Evolutionary conservation across 2,329 filamentous ascomycete species (phyloP), one percentile per base, ranked within the genome.

Genomic region (Colletotrichum costaricense): DNA sequence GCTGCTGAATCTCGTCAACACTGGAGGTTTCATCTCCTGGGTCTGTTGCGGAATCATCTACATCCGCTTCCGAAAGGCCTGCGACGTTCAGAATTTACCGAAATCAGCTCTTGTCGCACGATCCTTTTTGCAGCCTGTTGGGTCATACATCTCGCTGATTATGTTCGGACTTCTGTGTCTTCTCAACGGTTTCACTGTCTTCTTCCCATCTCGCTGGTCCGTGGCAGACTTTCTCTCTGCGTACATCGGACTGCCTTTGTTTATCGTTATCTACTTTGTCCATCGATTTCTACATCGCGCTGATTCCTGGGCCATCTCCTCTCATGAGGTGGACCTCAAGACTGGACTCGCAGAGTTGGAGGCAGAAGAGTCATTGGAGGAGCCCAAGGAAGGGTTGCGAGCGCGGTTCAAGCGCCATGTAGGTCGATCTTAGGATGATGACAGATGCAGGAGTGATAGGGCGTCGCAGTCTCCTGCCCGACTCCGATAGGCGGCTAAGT

Each of bases 21-120:
- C 42, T 22, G 42, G 42, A n/a, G 42, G 42, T 2, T 49, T 49
- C 76, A 88, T 89, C 74, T 87, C 85, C 8, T 90, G 88, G 88
- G 84, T 86, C 75, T 84, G 83, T 76, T 86, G 87, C 75, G 86
- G 86, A 70, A 84, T 91, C 74, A 86, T 90, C 9, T 91, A 88
- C 79, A 81, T 91, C 49, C 87, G 88, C 4, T 93, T 92, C 83
- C 85, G 85, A 75, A 88, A 88, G 63, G 88, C 87, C 0, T 79
- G 79, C 24, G 64, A 77, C 0, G 79, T 77, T 0, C 88, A 90
- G 67, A 82, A 83, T 8, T 80, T 89, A 6, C 26, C 26, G 14
- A 58, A 19, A 58, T 28, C 55, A 58, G 30, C 55, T 28, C 55
- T 49, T n/a, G 42, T 49, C 19, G 42, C 42, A 22, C 42, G 42